A percentile compares a stretch with the other conserved stretches of the same genome.
These are phyloP conservation scores for Suillus cothurnatus DNA, from an alignment of 768 basidiomycete species.

Conservation along the genomic window DNA sequence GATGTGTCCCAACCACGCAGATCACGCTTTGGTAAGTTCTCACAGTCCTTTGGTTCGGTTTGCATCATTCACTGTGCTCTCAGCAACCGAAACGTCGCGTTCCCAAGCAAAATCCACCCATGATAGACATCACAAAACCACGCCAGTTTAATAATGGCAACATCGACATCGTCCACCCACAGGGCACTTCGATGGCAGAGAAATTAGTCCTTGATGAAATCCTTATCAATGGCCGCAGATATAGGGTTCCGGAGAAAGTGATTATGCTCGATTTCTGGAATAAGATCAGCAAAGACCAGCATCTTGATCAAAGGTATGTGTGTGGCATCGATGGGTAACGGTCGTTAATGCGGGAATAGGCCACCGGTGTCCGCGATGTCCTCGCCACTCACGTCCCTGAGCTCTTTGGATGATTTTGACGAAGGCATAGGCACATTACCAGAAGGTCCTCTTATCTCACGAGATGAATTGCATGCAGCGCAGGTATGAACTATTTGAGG, in stretches of 20 bases:
- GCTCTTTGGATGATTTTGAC: slow-evolving; percentile 67
- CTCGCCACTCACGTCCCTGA: slow-evolving; percentile 74
- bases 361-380: slow-evolving; percentile 50
- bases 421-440: slow-evolving; percentile 28
- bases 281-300: slow-evolving; percentile 57
- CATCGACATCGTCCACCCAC: slow-evolving; percentile 80
- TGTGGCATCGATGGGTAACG: not conserved
- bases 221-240: slow-evolving; percentile 84
- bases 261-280: slow-evolving; percentile 97
- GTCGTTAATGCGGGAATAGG: slow-evolving; percentile 7
- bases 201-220: slow-evolving; percentile 78
- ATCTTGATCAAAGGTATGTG: slow-evolving; percentile 45
- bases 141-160: slow-evolving; percentile 89
- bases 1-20: slow-evolving; percentile 99
- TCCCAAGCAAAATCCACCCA: slow-evolving; percentile 65
- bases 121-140: slow-evolving; percentile 75
- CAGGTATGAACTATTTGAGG: slow-evolving; percentile 43
- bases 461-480: slow-evolving; percentile 59
- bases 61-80: not conserved
- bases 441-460: slow-evolving; percentile 31
- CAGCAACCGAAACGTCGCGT: slow-evolving; percentile 82
- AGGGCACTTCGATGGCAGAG: slow-evolving; percentile 45
- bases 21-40: slow-evolving; percentile 72
- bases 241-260: slow-evolving; percentile 89
- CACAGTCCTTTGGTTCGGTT: not conserved